Evolutionary conservation across 1,284 basidiomycete genomes (phyloP), one percentile per base, ranked within the genome.

Genomic region (Tylopilus microsporus): DNA sequence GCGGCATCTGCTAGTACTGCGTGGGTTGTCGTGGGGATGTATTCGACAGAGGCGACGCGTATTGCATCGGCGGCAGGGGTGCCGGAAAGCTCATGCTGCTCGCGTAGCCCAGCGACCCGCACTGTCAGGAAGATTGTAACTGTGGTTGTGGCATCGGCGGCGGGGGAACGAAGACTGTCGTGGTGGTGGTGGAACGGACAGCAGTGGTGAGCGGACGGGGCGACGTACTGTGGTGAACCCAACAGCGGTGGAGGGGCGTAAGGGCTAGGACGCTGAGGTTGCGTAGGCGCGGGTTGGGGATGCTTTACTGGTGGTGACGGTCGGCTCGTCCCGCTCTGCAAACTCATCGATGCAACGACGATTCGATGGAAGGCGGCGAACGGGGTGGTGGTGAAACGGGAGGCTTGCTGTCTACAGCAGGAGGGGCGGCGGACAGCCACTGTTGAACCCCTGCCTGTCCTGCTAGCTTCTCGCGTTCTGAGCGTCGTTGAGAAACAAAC

Each of bases 401-500:
- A 7, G 82, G 83, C 61, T 82, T 83, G 41, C 70, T 74, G 3
- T 80, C 75, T 55, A 73, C 70, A 6, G 79, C 76, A 30, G 80
- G 77, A 19, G 80, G 75, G 1, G 76, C 66, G 16, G 74, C 63
- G 5, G 84, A 77, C 13, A 87, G 69, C 49, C 85, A 78, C 63
- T 80, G 84, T 70, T 90, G 83, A 37, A 85, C 82, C 64, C 94
- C 92, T 3, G 89, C 78, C 62, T 91, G 85, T 1, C 80, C 77
- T 2, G 83, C 80, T 30, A 96, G 70, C 16, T 77, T 76, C 48
- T 89, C 85, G 16, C 93, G 81, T 70, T 98, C 93, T 0, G 76
- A 70, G n/a, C 79, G 82, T 34, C 95, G 81, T 21, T 80, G 76
- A 0, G 78, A 74, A 5, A 91, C 77, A 66, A 89, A 97, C 0